A percentile compares a stretch with the other conserved stretches of the same genome.
These are phyloP conservation scores for Saturnispora quitensis DNA, from an alignment of 805 yeast genomes.

Conservation along the genomic window DNA sequence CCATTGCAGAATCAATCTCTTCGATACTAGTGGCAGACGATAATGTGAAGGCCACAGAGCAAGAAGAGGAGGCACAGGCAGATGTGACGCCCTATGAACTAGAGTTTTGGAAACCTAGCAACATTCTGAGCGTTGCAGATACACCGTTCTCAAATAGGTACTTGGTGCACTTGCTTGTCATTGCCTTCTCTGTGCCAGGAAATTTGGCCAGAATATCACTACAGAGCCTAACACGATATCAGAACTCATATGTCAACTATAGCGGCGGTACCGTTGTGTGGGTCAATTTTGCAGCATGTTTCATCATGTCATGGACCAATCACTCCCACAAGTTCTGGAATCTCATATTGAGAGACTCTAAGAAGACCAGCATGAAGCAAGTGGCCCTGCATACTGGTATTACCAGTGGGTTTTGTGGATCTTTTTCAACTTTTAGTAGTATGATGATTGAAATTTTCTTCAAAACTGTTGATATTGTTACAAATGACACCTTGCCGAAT, in stretches of 20 bases:
- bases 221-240: conserved; percentile 13
- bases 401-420: conserved; percentile 79
- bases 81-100: conserved; percentile 11
- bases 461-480: conserved; percentile 35
- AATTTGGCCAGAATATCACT: conserved; percentile 12
- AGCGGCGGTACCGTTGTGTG: conserved; percentile 40
- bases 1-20: background rate
- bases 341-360: conserved; percentile 5
- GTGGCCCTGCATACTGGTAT: conserved; percentile 48
- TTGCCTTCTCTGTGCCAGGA: conserved; percentile 13
- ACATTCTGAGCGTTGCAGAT: conserved; percentile 13
- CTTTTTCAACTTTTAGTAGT: conserved; percentile 70
- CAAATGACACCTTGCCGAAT: conserved; percentile 35
- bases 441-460: conserved; percentile 47
- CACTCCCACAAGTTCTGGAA: conserved; percentile 14
- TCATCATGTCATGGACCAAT: conserved; percentile 47
- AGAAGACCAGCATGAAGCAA: conserved; percentile 27
- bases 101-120: conserved; percentile 14
- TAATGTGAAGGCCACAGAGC: conserved; percentile 5
- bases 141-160: conserved; percentile 14
- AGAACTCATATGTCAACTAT: conserved; percentile 14
- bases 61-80: conserved; percentile 8
- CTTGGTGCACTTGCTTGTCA: conserved; percentile 7
- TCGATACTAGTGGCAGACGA: background rate
- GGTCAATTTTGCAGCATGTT: conserved; percentile 70